These are phyloP conservation scores for Draba incana DNA, from an alignment of 345 rosid species.

Conservation along the genomic window DNA sequence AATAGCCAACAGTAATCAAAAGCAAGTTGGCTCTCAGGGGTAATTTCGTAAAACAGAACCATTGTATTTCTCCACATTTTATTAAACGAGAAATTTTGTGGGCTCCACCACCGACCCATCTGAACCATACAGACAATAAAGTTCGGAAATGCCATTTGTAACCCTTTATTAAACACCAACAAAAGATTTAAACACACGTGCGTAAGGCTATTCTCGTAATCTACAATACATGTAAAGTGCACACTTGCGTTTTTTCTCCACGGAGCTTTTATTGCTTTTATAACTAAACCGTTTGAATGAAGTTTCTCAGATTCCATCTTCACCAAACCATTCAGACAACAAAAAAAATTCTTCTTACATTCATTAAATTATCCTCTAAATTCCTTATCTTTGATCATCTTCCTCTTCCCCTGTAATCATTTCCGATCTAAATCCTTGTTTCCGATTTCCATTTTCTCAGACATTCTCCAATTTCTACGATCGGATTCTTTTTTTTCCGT, in stretches of 20 bases:
- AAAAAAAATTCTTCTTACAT: not conserved
- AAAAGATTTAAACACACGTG: not conserved
- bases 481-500: not conserved
- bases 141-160: not conserved
- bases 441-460: not conserved
- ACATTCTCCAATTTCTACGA: slow-evolving; percentile 13
- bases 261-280: not conserved
- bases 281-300: not conserved
- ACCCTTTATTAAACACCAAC: not conserved
- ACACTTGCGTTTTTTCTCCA: slow-evolving; percentile 45
- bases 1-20: not conserved
- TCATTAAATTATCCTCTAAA: not conserved
- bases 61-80: slow-evolving; percentile 31
- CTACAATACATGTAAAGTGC: not conserved
- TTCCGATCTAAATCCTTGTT: not conserved
- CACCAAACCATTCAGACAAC: slow-evolving; percentile 29
- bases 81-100: slow-evolving; percentile 1
- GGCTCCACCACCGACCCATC: slow-evolving; percentile 46
- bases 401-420: slow-evolving; percentile 16
- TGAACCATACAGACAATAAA: slow-evolving; percentile 36
- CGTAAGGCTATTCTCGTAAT: slow-evolving; percentile 17
- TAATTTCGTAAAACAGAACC: not conserved
- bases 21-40: not conserved
- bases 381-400: slow-evolving; percentile 1
- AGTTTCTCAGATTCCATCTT: slow-evolving; percentile 25